Conservation (phyloP, 495 filamentous ascomycete genomes). For the Neurospora sp. region DNA sequence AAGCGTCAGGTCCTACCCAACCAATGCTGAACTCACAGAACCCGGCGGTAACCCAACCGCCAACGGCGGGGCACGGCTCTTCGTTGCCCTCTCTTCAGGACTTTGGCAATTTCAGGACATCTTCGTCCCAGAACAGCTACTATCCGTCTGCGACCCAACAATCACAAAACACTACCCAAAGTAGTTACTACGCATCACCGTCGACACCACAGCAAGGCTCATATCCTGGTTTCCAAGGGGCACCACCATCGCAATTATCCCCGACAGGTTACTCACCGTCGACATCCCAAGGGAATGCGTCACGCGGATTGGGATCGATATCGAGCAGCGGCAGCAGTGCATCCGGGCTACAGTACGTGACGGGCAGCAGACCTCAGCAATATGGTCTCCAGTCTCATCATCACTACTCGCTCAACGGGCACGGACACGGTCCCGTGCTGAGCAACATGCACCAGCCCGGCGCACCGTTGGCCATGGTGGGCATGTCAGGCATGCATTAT, state of each 20-base stretch:
- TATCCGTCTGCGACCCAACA: conserved; percentile 1
- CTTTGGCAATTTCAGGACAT: conserved; percentile 46
- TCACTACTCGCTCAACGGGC: conserved; percentile 2
- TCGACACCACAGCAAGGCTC: conserved; percentile 52
- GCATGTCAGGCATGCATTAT: conserved; percentile 46
- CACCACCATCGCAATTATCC: conserved; percentile 28
- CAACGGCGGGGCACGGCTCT: conserved; percentile 34
- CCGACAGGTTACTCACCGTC: conserved; percentile 5
- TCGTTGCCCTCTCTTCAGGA: conserved; percentile 1
- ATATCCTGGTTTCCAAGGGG: conserved; percentile 43
- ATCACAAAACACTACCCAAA: conserved; percentile 33
- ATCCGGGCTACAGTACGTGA: neutral
- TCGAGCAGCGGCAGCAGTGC: conserved; percentile 26
- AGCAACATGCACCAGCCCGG: conserved; percentile 69
- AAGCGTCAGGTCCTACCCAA: conserved; percentile 13
- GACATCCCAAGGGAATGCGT: conserved; percentile 3
- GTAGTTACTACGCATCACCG: conserved; percentile 46
- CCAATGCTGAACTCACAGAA: conserved; percentile 15
- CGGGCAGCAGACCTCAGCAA: neutral
- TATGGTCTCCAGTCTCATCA: neutral
- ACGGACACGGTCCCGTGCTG: conserved; percentile 57
- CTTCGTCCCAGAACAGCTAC: conserved; percentile 10
- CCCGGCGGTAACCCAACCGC: conserved; percentile 37
- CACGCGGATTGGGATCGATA: conserved; percentile 34
- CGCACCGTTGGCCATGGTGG: conserved; percentile 57